phyloP scores from a whole-genome alignment of 2,329 filamentous ascomycete genomes.

The Hymenoscyphus fructigenus region DNA sequence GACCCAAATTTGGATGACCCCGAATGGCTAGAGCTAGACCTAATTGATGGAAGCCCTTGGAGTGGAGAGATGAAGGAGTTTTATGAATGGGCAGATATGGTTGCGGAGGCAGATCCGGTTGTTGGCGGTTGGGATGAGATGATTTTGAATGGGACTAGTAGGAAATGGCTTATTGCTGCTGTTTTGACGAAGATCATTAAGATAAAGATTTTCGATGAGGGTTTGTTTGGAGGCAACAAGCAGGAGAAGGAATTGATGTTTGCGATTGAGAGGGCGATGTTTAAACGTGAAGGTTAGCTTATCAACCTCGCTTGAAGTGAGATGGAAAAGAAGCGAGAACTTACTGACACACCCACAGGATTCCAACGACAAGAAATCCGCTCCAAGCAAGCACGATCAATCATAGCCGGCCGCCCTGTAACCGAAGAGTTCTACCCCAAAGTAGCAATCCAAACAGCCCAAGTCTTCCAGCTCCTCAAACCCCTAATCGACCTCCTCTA shows the following conservation, averaged over 20 bases:
- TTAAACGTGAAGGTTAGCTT: constrained; percentile 26
- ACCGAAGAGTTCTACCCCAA: constrained; percentile 41
- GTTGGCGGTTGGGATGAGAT: constrained; percentile 29
- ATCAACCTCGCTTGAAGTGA: not conserved
- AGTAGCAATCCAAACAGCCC: constrained; percentile 48
- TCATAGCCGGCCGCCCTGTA: constrained; percentile 22
- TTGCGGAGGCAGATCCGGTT: constrained; percentile 27
- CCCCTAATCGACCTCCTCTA: constrained; percentile 29
- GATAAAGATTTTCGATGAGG: constrained; percentile 28
- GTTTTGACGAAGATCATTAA: constrained; percentile 28
- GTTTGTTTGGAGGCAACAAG: constrained; percentile 28
- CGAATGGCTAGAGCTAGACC: constrained; percentile 19
- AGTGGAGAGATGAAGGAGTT: constrained; percentile 25
- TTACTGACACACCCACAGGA: constrained; percentile 21
- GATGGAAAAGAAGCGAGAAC: not conserved
- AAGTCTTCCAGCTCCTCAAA: constrained; percentile 42
- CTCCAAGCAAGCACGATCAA: constrained; percentile 20
- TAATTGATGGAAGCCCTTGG: not conserved
- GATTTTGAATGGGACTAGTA: constrained; percentile 22
- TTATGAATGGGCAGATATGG: constrained; percentile 21
- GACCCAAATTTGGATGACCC: constrained; percentile 16
- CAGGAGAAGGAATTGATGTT: constrained; percentile 25
- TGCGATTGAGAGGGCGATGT: constrained; percentile 27
- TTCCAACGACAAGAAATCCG: constrained; percentile 27
- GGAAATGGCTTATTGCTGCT: constrained; percentile 29